These are phyloP conservation scores for Volvariella surrecta DNA, from an alignment of 1,284 basidiomycete genomes.

Conservation along the genomic window DNA sequence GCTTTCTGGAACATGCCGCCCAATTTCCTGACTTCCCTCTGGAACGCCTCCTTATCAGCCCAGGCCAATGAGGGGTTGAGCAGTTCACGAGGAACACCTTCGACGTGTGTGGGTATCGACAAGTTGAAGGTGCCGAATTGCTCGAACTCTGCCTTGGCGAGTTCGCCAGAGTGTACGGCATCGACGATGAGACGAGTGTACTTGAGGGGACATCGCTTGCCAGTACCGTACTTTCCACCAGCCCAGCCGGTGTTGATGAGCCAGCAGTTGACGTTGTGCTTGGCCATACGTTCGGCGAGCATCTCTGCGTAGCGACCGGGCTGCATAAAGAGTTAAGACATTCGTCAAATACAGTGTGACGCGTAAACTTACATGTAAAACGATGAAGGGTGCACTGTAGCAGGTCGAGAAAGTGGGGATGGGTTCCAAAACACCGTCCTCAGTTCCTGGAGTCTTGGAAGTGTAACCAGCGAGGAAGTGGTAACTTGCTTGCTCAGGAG, in stretches of 20 bases:
- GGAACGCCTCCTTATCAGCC: slow-evolving; percentile 81
- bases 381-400: slow-evolving; percentile 98
- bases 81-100: slow-evolving; percentile 83
- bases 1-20: slow-evolving; percentile 91
- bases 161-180: slow-evolving; percentile 91
- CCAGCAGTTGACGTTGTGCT: slow-evolving; percentile 93
- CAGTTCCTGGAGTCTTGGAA: slow-evolving; percentile 96
- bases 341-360: background rate
- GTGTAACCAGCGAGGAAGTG: slow-evolving; percentile 97
- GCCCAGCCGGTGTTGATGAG: slow-evolving; percentile 99
- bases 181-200: slow-evolving; percentile 96
- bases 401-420: slow-evolving; percentile 99
- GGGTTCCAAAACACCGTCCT: slow-evolving; percentile 96
- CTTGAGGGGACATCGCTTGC: slow-evolving; percentile 91
- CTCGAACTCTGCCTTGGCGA: slow-evolving; percentile 83
- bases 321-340: slow-evolving; percentile 27
- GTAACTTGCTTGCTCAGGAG: slow-evolving; percentile 94
- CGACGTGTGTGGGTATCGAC: slow-evolving; percentile 72
- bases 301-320: slow-evolving; percentile 94
- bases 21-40: slow-evolving; percentile 77
- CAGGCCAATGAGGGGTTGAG: slow-evolving; percentile 84
- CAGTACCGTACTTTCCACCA: slow-evolving; percentile 87
- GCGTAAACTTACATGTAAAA: slow-evolving; percentile 65
- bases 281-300: slow-evolving; percentile 93
- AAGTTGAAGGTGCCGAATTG: slow-evolving; percentile 77